Conservation (phyloP, 768 basidiomycete genomes). For the Lactarius indigo region DNA sequence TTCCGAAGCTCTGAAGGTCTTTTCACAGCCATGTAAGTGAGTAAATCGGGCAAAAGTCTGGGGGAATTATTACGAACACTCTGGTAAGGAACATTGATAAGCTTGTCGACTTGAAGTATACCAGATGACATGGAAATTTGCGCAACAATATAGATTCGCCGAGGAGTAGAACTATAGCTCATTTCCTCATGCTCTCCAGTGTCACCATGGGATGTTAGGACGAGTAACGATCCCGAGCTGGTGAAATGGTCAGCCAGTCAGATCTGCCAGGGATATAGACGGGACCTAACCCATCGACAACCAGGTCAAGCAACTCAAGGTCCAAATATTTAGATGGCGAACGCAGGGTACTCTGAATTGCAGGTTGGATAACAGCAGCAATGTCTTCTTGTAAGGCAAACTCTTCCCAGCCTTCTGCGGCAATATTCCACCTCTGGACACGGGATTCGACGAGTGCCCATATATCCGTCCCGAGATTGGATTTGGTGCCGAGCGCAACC, state of each 20-base stretch:
- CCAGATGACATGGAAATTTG: constrained; percentile 44
- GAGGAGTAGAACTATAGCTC: constrained; percentile 41
- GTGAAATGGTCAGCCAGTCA: not conserved
- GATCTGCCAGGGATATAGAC: not conserved
- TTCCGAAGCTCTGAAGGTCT: constrained; percentile 60
- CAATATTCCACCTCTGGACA: constrained; percentile 69
- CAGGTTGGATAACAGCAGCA: constrained; percentile 43
- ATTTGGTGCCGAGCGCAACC: constrained; percentile 48
- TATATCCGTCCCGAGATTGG: constrained; percentile 49
- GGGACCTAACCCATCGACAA: constrained; percentile 49
- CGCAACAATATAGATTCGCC: constrained; percentile 63
- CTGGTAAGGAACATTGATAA: constrained; percentile 69
- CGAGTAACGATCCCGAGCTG: constrained; percentile 51
- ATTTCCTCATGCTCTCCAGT: constrained; percentile 45
- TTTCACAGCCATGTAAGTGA: constrained; percentile 2
- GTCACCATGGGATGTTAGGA: constrained; percentile 68
- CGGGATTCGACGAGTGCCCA: constrained; percentile 68
- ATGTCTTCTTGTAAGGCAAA: constrained; percentile 55
- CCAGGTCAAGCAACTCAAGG: constrained; percentile 70
- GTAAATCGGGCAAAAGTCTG: not conserved
- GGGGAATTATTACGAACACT: constrained; percentile 46
- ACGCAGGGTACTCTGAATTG: constrained; percentile 43
- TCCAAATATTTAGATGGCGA: constrained; percentile 48
- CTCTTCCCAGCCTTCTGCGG: constrained; percentile 68
- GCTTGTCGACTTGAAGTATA: constrained; percentile 43